Conservation (phyloP, 768 basidiomycete species). For the Cyclocybe aegerita region DNA sequence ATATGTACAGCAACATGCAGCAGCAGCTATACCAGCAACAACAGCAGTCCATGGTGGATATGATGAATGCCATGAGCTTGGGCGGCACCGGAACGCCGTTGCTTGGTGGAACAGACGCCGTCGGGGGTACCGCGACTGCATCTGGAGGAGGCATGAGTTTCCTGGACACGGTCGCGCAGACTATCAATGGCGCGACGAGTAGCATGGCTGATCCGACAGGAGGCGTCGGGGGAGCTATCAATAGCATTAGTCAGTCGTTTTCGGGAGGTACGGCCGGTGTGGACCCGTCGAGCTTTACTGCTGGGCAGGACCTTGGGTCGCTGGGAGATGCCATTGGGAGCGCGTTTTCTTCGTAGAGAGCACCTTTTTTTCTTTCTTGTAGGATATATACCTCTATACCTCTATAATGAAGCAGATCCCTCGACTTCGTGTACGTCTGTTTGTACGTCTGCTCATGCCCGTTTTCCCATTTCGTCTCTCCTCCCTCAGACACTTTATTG, state of each 20-base stretch:
- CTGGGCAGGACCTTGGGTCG: constrained; percentile 1
- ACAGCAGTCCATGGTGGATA: constrained; percentile 10
- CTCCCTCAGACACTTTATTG: too few relatives aligned
- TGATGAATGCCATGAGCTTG: constrained; percentile 2
- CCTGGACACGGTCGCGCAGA: constrained; percentile 7
- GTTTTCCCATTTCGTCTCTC: too few relatives aligned
- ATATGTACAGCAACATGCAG: constrained; percentile 2
- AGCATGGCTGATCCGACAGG: neutral
- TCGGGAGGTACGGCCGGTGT: neutral
- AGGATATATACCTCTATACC: too few relatives aligned
- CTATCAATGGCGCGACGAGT: neutral
- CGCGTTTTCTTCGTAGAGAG: neutral
- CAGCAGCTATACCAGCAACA: constrained; percentile 19
- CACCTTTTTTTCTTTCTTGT: neutral
- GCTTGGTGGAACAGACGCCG: constrained; percentile 4
- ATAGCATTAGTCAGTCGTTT: constrained; percentile 6
- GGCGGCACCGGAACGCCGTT: neutral
- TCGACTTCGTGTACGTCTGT: too few relatives aligned
- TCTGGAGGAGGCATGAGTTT: constrained; percentile 1
- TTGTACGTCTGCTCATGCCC: too few relatives aligned
- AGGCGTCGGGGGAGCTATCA: constrained; percentile 10
- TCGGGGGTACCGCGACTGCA: neutral
- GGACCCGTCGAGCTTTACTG: constrained; percentile 1
- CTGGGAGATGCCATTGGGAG: neutral
- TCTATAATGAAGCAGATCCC: too few relatives aligned